These are phyloP conservation scores for Pterothamnion heteromorphum DNA, from an alignment of 31 red algal species.

Conservation along the genomic window DNA sequence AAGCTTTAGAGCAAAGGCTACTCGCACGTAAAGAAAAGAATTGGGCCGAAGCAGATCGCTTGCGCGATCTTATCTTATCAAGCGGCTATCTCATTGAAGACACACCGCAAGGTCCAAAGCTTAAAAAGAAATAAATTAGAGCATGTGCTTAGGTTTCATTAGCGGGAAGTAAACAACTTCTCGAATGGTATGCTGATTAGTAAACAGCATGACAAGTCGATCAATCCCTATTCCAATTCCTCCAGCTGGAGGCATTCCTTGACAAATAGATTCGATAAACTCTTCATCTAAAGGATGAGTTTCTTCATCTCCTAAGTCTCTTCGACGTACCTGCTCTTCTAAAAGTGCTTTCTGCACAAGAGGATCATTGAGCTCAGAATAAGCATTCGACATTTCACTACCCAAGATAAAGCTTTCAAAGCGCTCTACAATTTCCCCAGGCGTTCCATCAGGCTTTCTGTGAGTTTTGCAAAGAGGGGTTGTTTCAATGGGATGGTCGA, in stretches of 20 bases:
- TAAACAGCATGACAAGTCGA: conserved; percentile 89
- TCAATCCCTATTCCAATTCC: conserved; percentile 94
- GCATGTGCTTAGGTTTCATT: conserved; percentile 71
- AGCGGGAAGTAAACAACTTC: conserved; percentile 95
- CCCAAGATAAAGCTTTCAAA: conserved; percentile 78
- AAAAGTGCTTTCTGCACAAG: conserved; percentile 88
- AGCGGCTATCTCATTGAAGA: conserved; percentile 73
- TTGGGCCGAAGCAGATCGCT: conserved; percentile 71
- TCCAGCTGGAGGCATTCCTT: conserved; percentile 86
- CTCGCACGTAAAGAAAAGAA: conserved; percentile 69
- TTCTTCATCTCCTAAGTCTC: conserved; percentile 87
- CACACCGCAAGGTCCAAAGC: conserved; percentile 68
- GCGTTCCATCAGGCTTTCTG: conserved; percentile 22
- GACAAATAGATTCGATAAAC: conserved; percentile 85
- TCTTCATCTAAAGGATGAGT: conserved; percentile 91
- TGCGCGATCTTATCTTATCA: conserved; percentile 65
- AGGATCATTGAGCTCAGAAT: conserved; percentile 98
- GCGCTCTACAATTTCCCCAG: background rate
- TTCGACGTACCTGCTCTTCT: conserved; percentile 42
- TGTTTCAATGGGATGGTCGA: conserved; percentile 65
- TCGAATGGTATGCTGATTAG: conserved; percentile 82
- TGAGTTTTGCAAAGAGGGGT: conserved; percentile 68
- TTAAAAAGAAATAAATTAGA: conserved; percentile 27
- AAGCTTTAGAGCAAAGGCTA: conserved; percentile 58
- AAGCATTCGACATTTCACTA: conserved; percentile 87